Percentiles rank a stretch among this genome's conserved stretches.
Evolutionary conservation across 2,329 filamentous ascomycete genomes (phyloP).

Genomic region (Verticillium nubilum): DNA sequence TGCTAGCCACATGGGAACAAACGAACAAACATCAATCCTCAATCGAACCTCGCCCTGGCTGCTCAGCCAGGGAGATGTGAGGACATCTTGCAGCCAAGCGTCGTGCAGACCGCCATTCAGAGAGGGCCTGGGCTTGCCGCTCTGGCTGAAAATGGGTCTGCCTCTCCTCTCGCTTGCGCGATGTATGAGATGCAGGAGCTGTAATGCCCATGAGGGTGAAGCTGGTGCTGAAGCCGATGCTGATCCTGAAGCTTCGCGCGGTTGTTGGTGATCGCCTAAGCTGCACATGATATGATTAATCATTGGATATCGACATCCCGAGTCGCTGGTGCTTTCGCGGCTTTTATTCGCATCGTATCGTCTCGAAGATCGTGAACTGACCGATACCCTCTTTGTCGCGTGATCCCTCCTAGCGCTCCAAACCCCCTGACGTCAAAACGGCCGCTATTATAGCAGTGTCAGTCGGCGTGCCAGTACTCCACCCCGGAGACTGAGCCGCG

Average conservation of each 20-base stretch:
- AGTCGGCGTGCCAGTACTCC: not conserved
- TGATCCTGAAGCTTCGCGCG: not conserved
- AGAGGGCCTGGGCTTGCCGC: not conserved
- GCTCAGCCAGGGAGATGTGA: not conserved
- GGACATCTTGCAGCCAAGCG: not conserved
- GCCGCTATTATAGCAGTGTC: not conserved
- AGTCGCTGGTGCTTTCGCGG: not conserved
- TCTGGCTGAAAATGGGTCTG: not conserved
- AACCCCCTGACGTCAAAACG: not conserved
- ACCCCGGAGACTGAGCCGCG: not conserved
- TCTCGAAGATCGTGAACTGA: not conserved
- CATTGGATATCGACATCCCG: not conserved
- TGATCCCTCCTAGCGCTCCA: not conserved
- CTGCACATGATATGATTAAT: not conserved
- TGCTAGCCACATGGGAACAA: not conserved
- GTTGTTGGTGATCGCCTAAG: not conserved
- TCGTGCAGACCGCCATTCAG: not conserved
- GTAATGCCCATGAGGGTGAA: not conserved
- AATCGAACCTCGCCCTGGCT: not conserved
- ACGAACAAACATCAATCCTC: not conserved
- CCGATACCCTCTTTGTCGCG: not conserved
- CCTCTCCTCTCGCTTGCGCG: not conserved
- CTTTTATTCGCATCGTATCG: not conserved
- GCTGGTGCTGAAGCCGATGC: not conserved
- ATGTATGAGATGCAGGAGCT: not conserved